Evolutionary conservation across 1,284 basidiomycete genomes (phyloP).

Genomic region (Ceratobasidium sp.): DNA sequence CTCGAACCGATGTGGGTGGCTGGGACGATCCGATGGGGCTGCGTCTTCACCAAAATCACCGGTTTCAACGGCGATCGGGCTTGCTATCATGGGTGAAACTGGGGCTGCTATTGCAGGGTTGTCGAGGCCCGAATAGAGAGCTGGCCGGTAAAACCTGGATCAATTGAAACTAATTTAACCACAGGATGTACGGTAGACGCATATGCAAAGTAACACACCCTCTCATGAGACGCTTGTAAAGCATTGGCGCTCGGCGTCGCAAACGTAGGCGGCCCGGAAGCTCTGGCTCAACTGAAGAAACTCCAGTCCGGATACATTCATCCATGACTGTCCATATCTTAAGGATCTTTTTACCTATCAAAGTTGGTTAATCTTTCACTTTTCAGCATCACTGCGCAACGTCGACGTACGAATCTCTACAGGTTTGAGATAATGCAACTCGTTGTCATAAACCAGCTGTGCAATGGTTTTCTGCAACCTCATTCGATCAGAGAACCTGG

Average conservation of each 20-base stretch:
- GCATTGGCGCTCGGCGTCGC: conserved; percentile 83
- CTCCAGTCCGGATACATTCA: conserved; percentile 89
- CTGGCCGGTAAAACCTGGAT: conserved; percentile 79
- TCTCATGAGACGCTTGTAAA: conserved; percentile 90
- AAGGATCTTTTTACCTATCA: conserved; percentile 66
- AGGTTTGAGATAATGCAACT: conserved; percentile 80
- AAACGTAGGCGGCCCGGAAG: conserved; percentile 90
- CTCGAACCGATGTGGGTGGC: conserved; percentile 31
- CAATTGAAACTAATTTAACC: not conserved
- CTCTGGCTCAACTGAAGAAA: conserved; percentile 80
- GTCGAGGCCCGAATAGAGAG: conserved; percentile 51
- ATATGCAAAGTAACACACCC: conserved; percentile 66
- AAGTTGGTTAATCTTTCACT: conserved; percentile 40
- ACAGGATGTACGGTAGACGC: too few species aligned
- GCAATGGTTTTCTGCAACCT: conserved; percentile 85
- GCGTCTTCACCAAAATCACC: conserved; percentile 29
- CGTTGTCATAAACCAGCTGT: conserved; percentile 96
- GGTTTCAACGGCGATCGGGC: conserved; percentile 4
- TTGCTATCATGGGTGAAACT: conserved; percentile 1
- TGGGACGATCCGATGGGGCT: conserved; percentile 11
- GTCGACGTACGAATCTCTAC: conserved; percentile 75
- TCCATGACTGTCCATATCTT: conserved; percentile 96
- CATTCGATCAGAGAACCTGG: not conserved
- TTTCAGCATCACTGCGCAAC: too few species aligned
- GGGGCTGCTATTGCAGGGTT: conserved; percentile 43